Conservation (phyloP, 768 basidiomycete genomes). For the Fibroporia radiculosa region DNA sequence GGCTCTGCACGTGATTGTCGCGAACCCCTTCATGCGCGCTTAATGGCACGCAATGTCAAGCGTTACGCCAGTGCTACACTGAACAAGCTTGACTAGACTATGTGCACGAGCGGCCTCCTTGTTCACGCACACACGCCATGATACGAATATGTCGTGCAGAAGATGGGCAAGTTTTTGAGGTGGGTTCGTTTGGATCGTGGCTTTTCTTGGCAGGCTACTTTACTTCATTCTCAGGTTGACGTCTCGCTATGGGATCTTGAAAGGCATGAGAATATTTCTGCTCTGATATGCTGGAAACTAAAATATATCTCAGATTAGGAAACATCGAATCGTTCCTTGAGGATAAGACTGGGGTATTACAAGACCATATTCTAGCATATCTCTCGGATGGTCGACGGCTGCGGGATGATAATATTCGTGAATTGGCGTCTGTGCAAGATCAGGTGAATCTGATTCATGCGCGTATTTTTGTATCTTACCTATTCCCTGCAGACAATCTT, state of each 20-base stretch:
- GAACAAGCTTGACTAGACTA: too few relatives aligned
- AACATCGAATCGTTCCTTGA: constrained; percentile 67
- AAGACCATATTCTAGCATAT: constrained; percentile 67
- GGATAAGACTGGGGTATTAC: constrained; percentile 63
- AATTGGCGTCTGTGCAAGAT: constrained; percentile 66
- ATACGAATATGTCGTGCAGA: constrained; percentile 35
- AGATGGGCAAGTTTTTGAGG: constrained; percentile 31
- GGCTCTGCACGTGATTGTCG: too few relatives aligned
- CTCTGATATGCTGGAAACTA: constrained; percentile 6
- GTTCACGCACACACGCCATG: too few relatives aligned
- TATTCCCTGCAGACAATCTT: constrained; percentile 50
- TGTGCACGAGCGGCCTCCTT: too few relatives aligned
- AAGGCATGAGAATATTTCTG: constrained; percentile 36
- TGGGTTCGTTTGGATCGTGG: constrained; percentile 4
- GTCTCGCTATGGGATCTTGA: constrained; percentile 71
- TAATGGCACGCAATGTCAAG: too few relatives aligned
- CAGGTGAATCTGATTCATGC: constrained; percentile 41
- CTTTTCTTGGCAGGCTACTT: constrained; percentile 2
- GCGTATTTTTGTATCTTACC: not conserved
- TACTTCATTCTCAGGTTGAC: constrained; percentile 34
- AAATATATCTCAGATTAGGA: constrained; percentile 36
- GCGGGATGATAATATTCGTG: constrained; percentile 62
- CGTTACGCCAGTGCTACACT: too few relatives aligned
- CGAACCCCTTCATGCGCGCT: too few relatives aligned
- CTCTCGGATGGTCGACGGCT: constrained; percentile 73